A percentile compares a stretch with the other conserved stretches of the same genome.
Evolutionary conservation across 805 yeast genomes (phyloP).

Genomic region (Saccharomyces kudriavzevii): DNA sequence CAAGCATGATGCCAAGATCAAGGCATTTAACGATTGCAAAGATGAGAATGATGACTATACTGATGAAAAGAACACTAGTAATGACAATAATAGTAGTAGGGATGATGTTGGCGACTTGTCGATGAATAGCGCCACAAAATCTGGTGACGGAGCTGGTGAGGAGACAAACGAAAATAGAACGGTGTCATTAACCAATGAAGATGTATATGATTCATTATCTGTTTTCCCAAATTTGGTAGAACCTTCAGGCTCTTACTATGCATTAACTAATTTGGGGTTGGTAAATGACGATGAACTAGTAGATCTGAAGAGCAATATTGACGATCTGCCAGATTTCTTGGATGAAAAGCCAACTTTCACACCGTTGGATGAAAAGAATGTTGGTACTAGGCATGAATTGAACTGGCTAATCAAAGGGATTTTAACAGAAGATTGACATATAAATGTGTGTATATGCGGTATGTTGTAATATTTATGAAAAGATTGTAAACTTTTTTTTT

Average conservation of each 20-base stretch:
- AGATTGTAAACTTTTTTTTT: neutral
- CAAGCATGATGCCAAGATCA: neutral
- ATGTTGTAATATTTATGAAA: neutral
- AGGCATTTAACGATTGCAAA: constrained; percentile 3
- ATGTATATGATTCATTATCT: constrained; percentile 54
- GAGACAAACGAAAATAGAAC: constrained; percentile 5
- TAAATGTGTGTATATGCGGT: neutral
- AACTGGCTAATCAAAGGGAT: constrained; percentile 66
- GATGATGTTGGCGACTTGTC: neutral
- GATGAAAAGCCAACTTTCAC: constrained; percentile 28
- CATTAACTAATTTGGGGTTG: constrained; percentile 42
- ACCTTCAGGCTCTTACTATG: constrained; percentile 48
- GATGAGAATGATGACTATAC: constrained; percentile 10
- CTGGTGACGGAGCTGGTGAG: neutral
- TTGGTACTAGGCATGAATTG: constrained; percentile 59
- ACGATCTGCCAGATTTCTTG: constrained; percentile 27
- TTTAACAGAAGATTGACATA: constrained; percentile 29
- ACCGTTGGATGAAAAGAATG: constrained; percentile 32
- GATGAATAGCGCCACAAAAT: neutral
- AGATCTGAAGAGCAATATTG: constrained; percentile 26
- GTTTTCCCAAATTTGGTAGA: constrained; percentile 62
- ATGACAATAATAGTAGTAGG: neutral
- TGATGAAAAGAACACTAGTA: constrained; percentile 2
- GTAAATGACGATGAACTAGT: constrained; percentile 47
- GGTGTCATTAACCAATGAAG: constrained; percentile 50